These are phyloP conservation scores for Ceratobasidium sp. DNA, from an alignment of 1,284 basidiomycete genomes.

Conservation along the genomic window DNA sequence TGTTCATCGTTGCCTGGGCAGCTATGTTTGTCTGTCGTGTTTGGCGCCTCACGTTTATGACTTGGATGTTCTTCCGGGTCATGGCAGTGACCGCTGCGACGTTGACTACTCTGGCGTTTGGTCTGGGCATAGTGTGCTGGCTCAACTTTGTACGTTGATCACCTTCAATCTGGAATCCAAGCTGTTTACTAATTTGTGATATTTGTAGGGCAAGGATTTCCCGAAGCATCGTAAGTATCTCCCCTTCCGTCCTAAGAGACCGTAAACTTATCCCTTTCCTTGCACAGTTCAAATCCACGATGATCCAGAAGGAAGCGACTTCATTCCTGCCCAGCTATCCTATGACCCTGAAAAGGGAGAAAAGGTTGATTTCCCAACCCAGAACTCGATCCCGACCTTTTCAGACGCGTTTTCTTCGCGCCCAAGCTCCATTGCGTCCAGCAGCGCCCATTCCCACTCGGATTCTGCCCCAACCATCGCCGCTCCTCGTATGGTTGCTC, in stretches of 20 bases:
- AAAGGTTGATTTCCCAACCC: constrained; percentile 75
- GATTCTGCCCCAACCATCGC: constrained; percentile 52
- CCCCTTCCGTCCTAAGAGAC: neutral
- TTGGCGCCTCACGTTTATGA: constrained; percentile 80
- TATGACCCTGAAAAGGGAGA: constrained; percentile 56
- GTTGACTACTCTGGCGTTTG: constrained; percentile 68
- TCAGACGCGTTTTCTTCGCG: constrained; percentile 63
- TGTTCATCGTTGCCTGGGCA: constrained; percentile 74
- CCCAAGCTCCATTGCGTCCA: constrained; percentile 11
- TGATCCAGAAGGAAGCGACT: constrained; percentile 66
- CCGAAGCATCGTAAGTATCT: constrained; percentile 70
- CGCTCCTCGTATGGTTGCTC: constrained; percentile 52
- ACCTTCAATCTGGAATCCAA: neutral
- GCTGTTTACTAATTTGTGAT: neutral
- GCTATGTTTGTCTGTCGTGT: constrained; percentile 70
- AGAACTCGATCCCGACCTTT: constrained; percentile 64
- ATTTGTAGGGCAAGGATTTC: constrained; percentile 69
- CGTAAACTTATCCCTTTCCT: neutral
- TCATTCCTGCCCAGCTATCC: constrained; percentile 55
- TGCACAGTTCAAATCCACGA: constrained; percentile 69
- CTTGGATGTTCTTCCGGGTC: constrained; percentile 76
- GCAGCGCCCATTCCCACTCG: constrained; percentile 35
- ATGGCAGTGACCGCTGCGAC: constrained; percentile 71
- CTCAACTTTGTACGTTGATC: constrained; percentile 66
- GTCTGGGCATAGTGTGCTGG: constrained; percentile 74